Conservation (phyloP, 202 grass and related monocot genomes). For the Bolboschoenoplectus hybrid region DNA sequence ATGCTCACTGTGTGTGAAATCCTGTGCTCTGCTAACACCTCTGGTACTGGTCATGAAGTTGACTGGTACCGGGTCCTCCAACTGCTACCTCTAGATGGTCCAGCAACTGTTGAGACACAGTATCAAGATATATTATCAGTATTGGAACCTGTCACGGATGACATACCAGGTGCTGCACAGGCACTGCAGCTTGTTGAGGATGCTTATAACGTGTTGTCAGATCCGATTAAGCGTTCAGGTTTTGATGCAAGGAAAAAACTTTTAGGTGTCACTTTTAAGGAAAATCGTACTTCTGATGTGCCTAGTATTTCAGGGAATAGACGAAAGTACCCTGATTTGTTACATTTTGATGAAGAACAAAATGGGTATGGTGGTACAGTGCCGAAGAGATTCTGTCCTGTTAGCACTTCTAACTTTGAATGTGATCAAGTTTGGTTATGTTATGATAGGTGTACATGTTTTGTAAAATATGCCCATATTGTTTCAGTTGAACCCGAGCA, state of each 20-base stretch:
- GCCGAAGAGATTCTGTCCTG: background rate
- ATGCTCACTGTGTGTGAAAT: slow-evolving; percentile 70
- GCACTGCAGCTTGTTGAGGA: slow-evolving; percentile 56
- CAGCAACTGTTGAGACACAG: slow-evolving; percentile 42
- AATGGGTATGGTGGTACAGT: background rate
- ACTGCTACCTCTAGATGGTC: slow-evolving; percentile 45
- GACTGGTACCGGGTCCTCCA: slow-evolving; percentile 71
- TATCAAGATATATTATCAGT: slow-evolving; percentile 48
- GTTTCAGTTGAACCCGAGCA: slow-evolving; percentile 50
- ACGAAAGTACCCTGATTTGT: slow-evolving; percentile 29
- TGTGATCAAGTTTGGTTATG: slow-evolving; percentile 67
- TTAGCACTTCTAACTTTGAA: slow-evolving; percentile 38
- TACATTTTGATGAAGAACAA: slow-evolving; percentile 25
- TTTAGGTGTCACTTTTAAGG: background rate
- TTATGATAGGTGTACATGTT: slow-evolving; percentile 61
- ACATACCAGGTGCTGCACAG: slow-evolving; percentile 43
- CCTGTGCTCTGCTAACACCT: slow-evolving; percentile 50
- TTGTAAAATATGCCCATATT: slow-evolving; percentile 64
- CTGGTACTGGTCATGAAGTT: slow-evolving; percentile 9
- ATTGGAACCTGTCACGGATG: slow-evolving; percentile 44
- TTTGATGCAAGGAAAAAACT: slow-evolving; percentile 45
- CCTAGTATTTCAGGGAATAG: slow-evolving; percentile 34
- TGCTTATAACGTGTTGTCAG: slow-evolving; percentile 61
- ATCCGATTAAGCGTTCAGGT: slow-evolving; percentile 45
- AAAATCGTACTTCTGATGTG: background rate